Evolutionary conservation across 805 yeast species (phyloP), one percentile per base, ranked within the genome.

Genomic region (Kodamaea hsintzibuensis): DNA sequence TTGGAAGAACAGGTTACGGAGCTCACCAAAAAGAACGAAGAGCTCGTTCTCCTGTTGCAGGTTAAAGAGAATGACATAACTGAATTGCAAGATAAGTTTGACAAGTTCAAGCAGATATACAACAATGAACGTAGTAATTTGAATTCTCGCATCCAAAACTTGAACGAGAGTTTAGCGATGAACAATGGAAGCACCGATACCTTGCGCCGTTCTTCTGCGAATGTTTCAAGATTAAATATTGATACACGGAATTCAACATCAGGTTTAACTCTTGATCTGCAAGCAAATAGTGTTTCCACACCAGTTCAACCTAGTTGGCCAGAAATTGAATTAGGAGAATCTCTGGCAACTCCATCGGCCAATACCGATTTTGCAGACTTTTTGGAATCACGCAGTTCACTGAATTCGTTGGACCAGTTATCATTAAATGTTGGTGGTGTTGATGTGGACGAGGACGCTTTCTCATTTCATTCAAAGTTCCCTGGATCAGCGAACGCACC

Each of bases 251-350:
- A 55, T 17, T 42, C 51, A 19, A 42, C 47, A 35, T 8, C 37
- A 35, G 14, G 17, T 19, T 50, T 47, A 17, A 50, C 54, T n/a
- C 43, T 16, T 17, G 7, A 8, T 35, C 43, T n/a, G 43, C 43
- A 39, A 7, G 14, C 14, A 13, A 22, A 17, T 4, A 8, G 19
- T n/a, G 9, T 39, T 10, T 39, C 43, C 43, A 39, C 19, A n/a
- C 17, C 9, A 35, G 7, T 45, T 30, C 3, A 37, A 38, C 46
- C 51, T 42, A 14, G 33, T 47, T 54, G 57, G 57, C 50, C 51
- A 16, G 59, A 56, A 14, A 74, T 79, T 46, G 70, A 68, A 44
- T 59, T 80, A 50, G 83, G 82, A 6, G 83, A 82, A 58, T 73
- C 83, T 0, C 76, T 83, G 5, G 64, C 71, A 10, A 78, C 85